phyloP scores from a whole-genome alignment of 768 basidiomycete genomes.

The Lepiota venenata region DNA sequence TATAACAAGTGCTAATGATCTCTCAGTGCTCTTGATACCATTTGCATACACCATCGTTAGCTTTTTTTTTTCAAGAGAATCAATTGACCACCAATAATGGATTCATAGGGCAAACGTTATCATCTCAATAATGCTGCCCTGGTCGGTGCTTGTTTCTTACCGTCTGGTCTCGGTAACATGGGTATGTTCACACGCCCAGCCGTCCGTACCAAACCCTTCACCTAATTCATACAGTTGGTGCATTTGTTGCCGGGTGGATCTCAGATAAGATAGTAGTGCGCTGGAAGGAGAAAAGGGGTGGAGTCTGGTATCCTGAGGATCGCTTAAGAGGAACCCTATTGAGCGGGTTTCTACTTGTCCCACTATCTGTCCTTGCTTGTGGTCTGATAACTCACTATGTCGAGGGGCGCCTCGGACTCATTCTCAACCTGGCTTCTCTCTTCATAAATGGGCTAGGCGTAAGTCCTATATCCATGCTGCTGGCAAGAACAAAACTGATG shows the following conservation, averaged over 20 bases:
- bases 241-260: constrained; percentile 51
- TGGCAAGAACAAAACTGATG: background rate
- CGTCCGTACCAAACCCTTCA: background rate
- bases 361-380: constrained; percentile 43
- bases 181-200: constrained; percentile 32
- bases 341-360: constrained; percentile 45
- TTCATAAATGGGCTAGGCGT: constrained; percentile 69
- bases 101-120: constrained; percentile 49
- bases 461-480: constrained; percentile 14
- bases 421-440: constrained; percentile 48
- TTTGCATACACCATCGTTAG: no score
- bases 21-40: constrained; percentile 7
- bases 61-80: background rate
- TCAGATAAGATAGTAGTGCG: constrained; percentile 50
- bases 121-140: constrained; percentile 50
- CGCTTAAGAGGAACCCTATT: constrained; percentile 49
- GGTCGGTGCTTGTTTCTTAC: constrained; percentile 57
- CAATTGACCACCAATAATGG: background rate
- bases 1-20: no score
- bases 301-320: constrained; percentile 65
- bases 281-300: constrained; percentile 46
- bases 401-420: constrained; percentile 44
- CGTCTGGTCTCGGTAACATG: constrained; percentile 54
- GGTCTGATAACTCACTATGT: constrained; percentile 51
- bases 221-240: constrained; percentile 43